These are phyloP conservation scores for Suillus ampliporus DNA, from an alignment of 768 basidiomycete genomes.

Conservation along the genomic window DNA sequence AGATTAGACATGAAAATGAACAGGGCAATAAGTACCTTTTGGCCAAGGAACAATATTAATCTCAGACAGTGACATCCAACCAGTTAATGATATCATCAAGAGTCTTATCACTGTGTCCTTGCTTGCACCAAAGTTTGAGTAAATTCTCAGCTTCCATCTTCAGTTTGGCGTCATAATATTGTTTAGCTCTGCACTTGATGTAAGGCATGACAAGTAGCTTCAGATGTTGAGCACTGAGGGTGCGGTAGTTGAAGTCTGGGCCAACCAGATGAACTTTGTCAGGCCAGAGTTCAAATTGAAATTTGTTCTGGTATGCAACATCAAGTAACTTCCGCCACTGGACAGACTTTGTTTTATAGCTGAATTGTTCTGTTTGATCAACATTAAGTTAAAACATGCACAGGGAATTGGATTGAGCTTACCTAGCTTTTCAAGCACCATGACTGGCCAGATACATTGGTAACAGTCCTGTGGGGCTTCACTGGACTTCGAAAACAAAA, in stretches of 20 bases:
- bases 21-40: neutral
- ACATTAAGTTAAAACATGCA: neutral
- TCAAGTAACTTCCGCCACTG: neutral
- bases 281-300: neutral
- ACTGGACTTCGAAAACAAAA: neutral
- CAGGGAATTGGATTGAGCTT: neutral
- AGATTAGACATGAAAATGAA: neutral
- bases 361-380: neutral
- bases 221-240: neutral
- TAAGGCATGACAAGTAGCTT: neutral
- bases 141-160: neutral
- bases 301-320: neutral
- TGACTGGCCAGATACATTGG: neutral
- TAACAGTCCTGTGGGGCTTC: neutral
- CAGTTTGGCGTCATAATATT: neutral
- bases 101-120: neutral
- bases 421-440: conserved; percentile 1
- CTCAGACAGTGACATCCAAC: neutral
- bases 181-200: neutral
- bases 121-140: neutral
- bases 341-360: neutral
- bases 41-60: conserved; percentile 1
- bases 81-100: neutral
- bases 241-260: neutral
- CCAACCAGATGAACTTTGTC: neutral